phyloP scores from a whole-genome alignment of 495 filamentous ascomycete genomes.

The Penicillium desertorum region DNA sequence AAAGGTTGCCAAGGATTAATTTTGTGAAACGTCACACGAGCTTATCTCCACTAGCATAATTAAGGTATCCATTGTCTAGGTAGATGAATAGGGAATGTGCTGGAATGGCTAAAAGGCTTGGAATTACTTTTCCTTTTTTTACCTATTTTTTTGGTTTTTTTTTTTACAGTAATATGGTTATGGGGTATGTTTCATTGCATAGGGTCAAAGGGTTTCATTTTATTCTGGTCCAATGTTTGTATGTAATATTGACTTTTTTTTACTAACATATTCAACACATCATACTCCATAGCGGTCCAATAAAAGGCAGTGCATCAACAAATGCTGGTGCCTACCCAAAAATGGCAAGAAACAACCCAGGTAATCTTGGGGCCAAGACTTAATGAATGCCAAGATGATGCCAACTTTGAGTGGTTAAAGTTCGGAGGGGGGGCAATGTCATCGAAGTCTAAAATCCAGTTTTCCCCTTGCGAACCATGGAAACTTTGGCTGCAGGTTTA shows the following conservation, averaged over 20 bases:
- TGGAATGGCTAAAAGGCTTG: background rate
- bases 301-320: background rate
- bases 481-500: slow-evolving; percentile 4
- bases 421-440: slow-evolving; percentile 23
- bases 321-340: slow-evolving; percentile 12
- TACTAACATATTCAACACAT: background rate
- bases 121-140: background rate
- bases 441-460: slow-evolving; percentile 27
- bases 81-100: slow-evolving; percentile 20
- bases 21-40: slow-evolving; percentile 47
- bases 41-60: slow-evolving; percentile 50
- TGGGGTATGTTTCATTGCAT: slow-evolving; percentile 1
- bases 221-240: background rate
- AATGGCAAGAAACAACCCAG: background rate
- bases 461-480: slow-evolving; percentile 21
- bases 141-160: background rate
- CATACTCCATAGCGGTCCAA: background rate
- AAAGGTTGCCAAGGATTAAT: slow-evolving; percentile 33
- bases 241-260: background rate
- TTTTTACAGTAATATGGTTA: background rate
- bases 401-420: slow-evolving; percentile 14
- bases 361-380: slow-evolving; percentile 11
- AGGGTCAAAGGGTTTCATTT: slow-evolving; percentile 2
- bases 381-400: slow-evolving; percentile 20
- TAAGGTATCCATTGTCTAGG: slow-evolving; percentile 26